These are phyloP conservation scores for Hypoxylon rickii DNA, from an alignment of 495 filamentous ascomycete species.

Conservation along the genomic window DNA sequence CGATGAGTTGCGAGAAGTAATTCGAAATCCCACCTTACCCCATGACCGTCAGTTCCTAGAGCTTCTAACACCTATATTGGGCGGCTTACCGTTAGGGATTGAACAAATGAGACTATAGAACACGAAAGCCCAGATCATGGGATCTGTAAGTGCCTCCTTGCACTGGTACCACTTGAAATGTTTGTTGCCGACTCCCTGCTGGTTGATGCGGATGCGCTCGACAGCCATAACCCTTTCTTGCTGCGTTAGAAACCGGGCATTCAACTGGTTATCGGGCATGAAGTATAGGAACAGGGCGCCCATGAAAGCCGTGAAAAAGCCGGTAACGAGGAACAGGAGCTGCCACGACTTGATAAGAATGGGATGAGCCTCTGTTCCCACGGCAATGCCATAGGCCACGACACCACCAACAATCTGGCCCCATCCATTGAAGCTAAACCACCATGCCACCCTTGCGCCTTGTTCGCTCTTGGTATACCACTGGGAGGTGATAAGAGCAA, in stretches of 20 bases:
- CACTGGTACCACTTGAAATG: conserved; percentile 68
- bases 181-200: conserved; percentile 73
- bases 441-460: conserved; percentile 60
- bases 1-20: conserved; percentile 72
- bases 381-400: conserved; percentile 68
- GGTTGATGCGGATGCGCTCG: conserved; percentile 64
- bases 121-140: conserved; percentile 59
- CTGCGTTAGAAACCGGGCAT: conserved; percentile 67
- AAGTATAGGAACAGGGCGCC: conserved; percentile 64
- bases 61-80: too few species aligned
- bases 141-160: conserved; percentile 57
- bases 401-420: conserved; percentile 66
- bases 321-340: conserved; percentile 69
- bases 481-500: conserved; percentile 65
- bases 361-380: conserved; percentile 56
- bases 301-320: conserved; percentile 61
- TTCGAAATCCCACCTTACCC: conserved; percentile 66
- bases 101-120: conserved; percentile 64
- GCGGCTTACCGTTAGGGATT: conserved; percentile 61
- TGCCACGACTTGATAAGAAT: conserved; percentile 66
- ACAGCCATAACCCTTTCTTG: conserved; percentile 64
- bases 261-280: conserved; percentile 71
- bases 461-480: conserved; percentile 69
- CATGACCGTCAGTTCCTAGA: conserved; percentile 7
- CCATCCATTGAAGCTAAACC: conserved; percentile 68